Conservation (phyloP, 352 stramenopile species). For the Blastocystis sp. region DNA sequence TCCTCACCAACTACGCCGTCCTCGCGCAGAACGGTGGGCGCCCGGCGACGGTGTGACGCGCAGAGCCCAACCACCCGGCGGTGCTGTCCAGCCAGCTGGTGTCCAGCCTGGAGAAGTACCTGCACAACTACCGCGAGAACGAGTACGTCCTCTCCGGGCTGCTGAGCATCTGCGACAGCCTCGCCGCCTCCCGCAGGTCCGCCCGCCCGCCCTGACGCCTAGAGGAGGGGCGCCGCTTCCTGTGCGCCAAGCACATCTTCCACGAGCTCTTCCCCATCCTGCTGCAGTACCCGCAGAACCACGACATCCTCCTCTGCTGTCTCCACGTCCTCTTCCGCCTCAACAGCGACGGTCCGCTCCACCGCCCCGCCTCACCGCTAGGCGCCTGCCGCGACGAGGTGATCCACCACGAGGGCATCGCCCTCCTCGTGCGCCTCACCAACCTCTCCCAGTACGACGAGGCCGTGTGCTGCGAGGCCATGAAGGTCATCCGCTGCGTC, state of each 20-base stretch:
- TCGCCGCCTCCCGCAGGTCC: background rate
- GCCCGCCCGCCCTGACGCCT: background rate
- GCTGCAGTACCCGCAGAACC: constrained; percentile 15
- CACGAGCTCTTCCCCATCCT: background rate
- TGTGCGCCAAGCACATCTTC: constrained; percentile 36
- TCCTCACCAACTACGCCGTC: constrained; percentile 34
- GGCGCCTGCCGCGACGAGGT: constrained; percentile 2
- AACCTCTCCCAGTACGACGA: constrained; percentile 29
- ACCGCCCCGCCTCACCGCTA: background rate
- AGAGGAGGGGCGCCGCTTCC: constrained; percentile 23
- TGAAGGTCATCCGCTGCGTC: constrained; percentile 13
- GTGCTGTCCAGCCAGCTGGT: background rate
- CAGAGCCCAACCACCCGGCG: constrained; percentile 2
- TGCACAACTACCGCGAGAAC: background rate
- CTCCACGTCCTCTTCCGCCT: constrained; percentile 32
- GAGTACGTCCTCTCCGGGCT: constrained; percentile 12
- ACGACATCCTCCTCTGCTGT: background rate
- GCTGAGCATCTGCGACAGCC: constrained; percentile 8
- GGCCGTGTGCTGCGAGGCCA: background rate
- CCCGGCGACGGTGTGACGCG: background rate
- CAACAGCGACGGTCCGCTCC: background rate
- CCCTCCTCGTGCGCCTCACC: constrained; percentile 1
- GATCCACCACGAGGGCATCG: constrained; percentile 5
- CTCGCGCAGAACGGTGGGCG: constrained; percentile 12
- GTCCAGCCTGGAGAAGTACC: background rate